Conservation (phyloP, 495 filamentous ascomycete species). For the Penicillium mononematosum region DNA sequence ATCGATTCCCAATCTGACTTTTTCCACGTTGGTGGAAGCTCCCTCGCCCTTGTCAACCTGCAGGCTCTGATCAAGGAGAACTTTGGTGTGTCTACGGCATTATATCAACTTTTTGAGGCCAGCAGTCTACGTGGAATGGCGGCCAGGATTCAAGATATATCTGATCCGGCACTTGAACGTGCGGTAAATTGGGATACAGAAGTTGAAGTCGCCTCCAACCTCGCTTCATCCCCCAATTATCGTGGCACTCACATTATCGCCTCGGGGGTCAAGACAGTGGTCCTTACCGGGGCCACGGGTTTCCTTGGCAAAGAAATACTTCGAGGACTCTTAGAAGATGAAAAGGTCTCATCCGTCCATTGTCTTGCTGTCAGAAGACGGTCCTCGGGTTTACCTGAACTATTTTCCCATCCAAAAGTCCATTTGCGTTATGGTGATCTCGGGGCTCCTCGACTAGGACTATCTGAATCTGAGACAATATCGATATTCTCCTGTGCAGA, state of each 20-base stretch:
- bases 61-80: constrained; percentile 25
- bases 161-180: neutral
- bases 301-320: constrained; percentile 37
- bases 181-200: constrained; percentile 29
- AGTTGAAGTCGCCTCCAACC: neutral
- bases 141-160: constrained; percentile 7
- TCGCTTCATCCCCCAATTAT: neutral
- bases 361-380: constrained; percentile 34
- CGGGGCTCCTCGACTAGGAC: constrained; percentile 31
- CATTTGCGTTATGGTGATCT: constrained; percentile 41
- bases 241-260: neutral
- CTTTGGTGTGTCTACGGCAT: constrained; percentile 22
- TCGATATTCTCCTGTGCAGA: constrained; percentile 36
- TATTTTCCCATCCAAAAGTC: constrained; percentile 33
- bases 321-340: constrained; percentile 21
- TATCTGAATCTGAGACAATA: constrained; percentile 24
- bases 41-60: constrained; percentile 34
- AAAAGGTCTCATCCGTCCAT: constrained; percentile 23
- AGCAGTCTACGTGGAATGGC: constrained; percentile 40
- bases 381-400: neutral
- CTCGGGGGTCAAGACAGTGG: constrained; percentile 12
- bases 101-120: constrained; percentile 36
- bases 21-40: constrained; percentile 42
- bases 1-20: constrained; percentile 32
- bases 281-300: constrained; percentile 39